phyloP scores from a whole-genome alignment of 495 filamentous ascomycete genomes.

The Astrocystis sublimbata region DNA sequence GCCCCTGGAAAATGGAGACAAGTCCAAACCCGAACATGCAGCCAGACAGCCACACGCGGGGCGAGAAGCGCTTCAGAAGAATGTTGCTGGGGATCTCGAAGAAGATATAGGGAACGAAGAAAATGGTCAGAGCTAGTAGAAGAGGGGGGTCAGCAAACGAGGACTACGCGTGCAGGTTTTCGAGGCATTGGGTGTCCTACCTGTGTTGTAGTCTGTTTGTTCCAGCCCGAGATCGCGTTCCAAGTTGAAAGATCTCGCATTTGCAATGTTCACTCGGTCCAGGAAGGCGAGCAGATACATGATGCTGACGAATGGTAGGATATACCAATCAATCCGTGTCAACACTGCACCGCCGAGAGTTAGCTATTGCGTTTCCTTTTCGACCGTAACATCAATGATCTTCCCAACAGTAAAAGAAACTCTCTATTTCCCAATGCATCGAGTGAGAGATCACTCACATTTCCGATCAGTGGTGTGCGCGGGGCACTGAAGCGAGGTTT shows the following conservation, averaged over 20 bases:
- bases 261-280: conserved; percentile 75
- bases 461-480: conserved; percentile 69
- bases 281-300: conserved; percentile 87
- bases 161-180: not conserved
- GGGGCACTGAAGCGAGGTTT: conserved; percentile 48
- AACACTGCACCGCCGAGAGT: conserved; percentile 46
- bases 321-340: conserved; percentile 73
- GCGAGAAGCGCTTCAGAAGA: conserved; percentile 76
- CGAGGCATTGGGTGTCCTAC: conserved; percentile 17
- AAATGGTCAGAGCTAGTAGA: conserved; percentile 67
- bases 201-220: conserved; percentile 68
- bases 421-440: not conserved
- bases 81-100: conserved; percentile 91
- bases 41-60: conserved; percentile 74
- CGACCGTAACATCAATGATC: not conserved
- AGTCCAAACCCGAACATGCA: conserved; percentile 88
- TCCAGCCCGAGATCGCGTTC: conserved; percentile 61
- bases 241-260: conserved; percentile 65
- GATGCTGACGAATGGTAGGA: conserved; percentile 79
- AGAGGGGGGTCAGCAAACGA: not conserved
- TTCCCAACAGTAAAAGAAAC: not conserved
- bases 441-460: conserved; percentile 17
- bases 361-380: not conserved
- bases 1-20: conserved; percentile 73
- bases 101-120: conserved; percentile 90